These are phyloP conservation scores for Rutstroemia sydowiana DNA, from an alignment of 2,329 filamentous ascomycete genomes.

Conservation along the genomic window DNA sequence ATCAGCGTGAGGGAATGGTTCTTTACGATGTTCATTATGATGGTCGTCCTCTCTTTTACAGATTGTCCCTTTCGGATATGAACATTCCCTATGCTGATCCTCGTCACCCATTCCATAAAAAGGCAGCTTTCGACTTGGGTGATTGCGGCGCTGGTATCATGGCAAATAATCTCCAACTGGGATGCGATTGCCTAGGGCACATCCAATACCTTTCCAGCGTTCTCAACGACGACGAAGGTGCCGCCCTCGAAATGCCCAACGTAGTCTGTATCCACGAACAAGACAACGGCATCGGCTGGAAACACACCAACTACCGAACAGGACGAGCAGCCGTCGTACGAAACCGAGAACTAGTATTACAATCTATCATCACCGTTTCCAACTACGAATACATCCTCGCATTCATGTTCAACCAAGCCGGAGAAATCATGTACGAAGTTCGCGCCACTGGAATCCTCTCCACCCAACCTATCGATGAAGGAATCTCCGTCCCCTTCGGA, in stretches of 20 bases:
- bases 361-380: constrained; percentile 63
- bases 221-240: constrained; percentile 52
- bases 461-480: constrained; percentile 60
- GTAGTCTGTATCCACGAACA: constrained; percentile 65
- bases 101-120: constrained; percentile 60
- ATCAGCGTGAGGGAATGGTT: constrained; percentile 57
- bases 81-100: constrained; percentile 54
- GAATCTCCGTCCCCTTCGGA: constrained; percentile 55
- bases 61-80: constrained; percentile 60
- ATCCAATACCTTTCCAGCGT: constrained; percentile 60
- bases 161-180: constrained; percentile 62
- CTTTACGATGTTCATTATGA: constrained; percentile 60
- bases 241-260: constrained; percentile 53
- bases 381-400: constrained; percentile 71
- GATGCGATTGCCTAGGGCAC: constrained; percentile 63
- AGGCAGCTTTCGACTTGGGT: constrained; percentile 63
- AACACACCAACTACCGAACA: constrained; percentile 63
- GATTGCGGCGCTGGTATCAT: constrained; percentile 60
- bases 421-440: constrained; percentile 59
- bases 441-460: constrained; percentile 62
- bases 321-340: constrained; percentile 55
- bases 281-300: constrained; percentile 59
- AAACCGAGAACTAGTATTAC: constrained; percentile 58
- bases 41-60: constrained; percentile 57
- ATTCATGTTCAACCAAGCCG: constrained; percentile 65